Evolutionary conservation across 139 green algal genomes (phyloP).

Genomic region (Penium margaritaceum): DNA sequence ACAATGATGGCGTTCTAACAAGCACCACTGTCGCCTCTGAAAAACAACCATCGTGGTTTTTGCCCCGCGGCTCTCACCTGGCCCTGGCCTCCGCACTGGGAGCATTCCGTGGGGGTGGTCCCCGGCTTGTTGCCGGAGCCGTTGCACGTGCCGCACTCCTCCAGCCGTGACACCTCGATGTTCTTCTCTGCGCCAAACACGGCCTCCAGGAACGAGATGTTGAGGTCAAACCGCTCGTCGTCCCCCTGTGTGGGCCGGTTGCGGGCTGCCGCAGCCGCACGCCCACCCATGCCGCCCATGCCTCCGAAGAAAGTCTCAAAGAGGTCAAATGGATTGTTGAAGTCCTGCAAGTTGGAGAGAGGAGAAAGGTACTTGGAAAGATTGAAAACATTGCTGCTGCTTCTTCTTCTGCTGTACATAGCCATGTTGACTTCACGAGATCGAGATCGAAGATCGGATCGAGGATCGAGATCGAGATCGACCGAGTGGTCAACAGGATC

Average conservation of each 20-base stretch:
- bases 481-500: neutral
- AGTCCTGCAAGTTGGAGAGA: slow-evolving; percentile 50
- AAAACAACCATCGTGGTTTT: no score
- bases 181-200: slow-evolving; percentile 66
- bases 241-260: slow-evolving; percentile 62
- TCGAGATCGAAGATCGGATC: no score
- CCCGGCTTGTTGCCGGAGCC: slow-evolving; percentile 73
- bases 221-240: slow-evolving; percentile 60
- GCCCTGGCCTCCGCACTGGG: slow-evolving; percentile 76
- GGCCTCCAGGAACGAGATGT: slow-evolving; percentile 44
- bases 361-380: no score
- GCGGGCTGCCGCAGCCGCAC: slow-evolving; percentile 47
- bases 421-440: no score
- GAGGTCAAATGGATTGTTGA: slow-evolving; percentile 93
- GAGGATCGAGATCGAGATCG: no score
- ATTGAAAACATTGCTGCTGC: no score
- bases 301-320: slow-evolving; percentile 96
- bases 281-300: slow-evolving; percentile 51
- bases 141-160: slow-evolving; percentile 56
- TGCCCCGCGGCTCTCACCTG: no score
- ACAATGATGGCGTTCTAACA: no score
- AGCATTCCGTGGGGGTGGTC: slow-evolving; percentile 71
- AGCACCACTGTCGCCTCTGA: no score
- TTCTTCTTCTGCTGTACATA: no score
- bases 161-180: slow-evolving; percentile 75